These are phyloP conservation scores for Taiwanofungus camphoratus DNA, from an alignment of 1,284 basidiomycete genomes.

Conservation along the genomic window DNA sequence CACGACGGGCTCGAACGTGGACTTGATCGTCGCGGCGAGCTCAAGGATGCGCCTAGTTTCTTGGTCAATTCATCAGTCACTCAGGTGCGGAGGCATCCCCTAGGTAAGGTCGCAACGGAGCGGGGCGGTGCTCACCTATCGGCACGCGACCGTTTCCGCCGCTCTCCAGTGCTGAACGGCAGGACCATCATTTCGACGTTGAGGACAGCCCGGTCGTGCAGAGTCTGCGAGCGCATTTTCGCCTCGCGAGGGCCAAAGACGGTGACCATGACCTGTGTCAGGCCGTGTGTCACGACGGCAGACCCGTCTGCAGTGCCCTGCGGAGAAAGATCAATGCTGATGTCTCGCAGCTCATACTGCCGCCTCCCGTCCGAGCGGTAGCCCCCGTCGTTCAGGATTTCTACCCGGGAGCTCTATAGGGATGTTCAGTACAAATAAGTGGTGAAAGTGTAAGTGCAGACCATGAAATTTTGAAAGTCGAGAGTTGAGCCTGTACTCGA, in stretches of 20 bases:
- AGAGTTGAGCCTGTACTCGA: too few relatives aligned
- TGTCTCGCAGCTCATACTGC: slow-evolving; percentile 85
- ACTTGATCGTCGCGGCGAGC: slow-evolving; percentile 81
- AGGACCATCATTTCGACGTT: slow-evolving; percentile 84
- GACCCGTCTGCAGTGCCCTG: slow-evolving; percentile 84
- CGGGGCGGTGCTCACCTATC: slow-evolving; percentile 71
- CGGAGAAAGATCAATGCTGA: slow-evolving; percentile 72
- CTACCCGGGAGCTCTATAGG: slow-evolving; percentile 76
- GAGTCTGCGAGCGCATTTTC: slow-evolving; percentile 64
- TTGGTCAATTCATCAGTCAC: slow-evolving; percentile 11
- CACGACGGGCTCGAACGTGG: slow-evolving; percentile 94
- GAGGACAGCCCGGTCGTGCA: slow-evolving; percentile 79
- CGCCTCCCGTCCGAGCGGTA: slow-evolving; percentile 87
- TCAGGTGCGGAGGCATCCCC: not conserved
- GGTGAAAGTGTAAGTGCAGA: too few relatives aligned
- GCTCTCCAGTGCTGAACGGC: slow-evolving; percentile 80
- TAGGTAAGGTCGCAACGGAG: slow-evolving; percentile 2
- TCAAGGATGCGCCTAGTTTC: slow-evolving; percentile 77
- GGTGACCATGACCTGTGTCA: slow-evolving; percentile 82
- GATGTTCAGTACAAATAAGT: too few relatives aligned
- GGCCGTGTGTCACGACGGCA: slow-evolving; percentile 80
- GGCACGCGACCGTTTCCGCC: slow-evolving; percentile 70
- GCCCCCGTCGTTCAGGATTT: slow-evolving; percentile 87
- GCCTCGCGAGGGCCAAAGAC: slow-evolving; percentile 93
- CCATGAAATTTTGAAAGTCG: too few relatives aligned